Evolutionary conservation across 2,329 filamentous ascomycete genomes (phyloP).

Genomic region (Fusarium miscanthi): DNA sequence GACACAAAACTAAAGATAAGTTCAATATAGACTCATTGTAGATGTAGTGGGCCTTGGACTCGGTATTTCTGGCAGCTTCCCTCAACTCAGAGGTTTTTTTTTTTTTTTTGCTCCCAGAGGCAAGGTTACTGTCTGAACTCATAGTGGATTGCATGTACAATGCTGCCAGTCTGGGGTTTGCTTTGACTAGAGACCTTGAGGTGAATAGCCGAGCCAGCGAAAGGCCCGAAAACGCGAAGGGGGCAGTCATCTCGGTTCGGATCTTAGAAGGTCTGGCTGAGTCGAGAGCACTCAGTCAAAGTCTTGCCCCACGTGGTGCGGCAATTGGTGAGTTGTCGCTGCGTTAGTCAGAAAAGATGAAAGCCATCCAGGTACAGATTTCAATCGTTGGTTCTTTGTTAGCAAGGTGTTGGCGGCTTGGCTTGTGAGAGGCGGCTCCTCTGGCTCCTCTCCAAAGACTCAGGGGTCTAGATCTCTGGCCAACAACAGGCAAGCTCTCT

Average conservation of each 20-base stretch:
- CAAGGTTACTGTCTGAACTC: constrained; percentile 8
- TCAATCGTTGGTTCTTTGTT: not conserved
- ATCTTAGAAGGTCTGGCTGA: constrained; percentile 12
- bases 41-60: not conserved
- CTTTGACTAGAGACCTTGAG: constrained; percentile 8
- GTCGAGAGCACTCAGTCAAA: constrained; percentile 12
- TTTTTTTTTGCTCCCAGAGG: not conserved
- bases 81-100: not conserved
- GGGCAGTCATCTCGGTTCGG: constrained; percentile 39
- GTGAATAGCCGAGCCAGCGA: constrained; percentile 30
- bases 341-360: constrained; percentile 1
- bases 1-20: not conserved
- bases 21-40: not conserved
- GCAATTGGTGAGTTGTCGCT: constrained; percentile 19
- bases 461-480: constrained; percentile 41
- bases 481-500: constrained; percentile 38
- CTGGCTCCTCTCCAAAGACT: constrained; percentile 34
- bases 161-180: constrained; percentile 34
- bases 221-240: constrained; percentile 36
- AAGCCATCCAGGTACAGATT: constrained; percentile 26
- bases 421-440: constrained; percentile 25
- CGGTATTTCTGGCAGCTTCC: not conserved
- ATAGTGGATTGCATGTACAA: constrained; percentile 30
- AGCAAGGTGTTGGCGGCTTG: constrained; percentile 27
- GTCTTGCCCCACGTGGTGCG: constrained; percentile 40